Evolutionary conservation across 192 early-diverging fungal genomes (phyloP).

Genomic region (Gigaspora rosea): DNA sequence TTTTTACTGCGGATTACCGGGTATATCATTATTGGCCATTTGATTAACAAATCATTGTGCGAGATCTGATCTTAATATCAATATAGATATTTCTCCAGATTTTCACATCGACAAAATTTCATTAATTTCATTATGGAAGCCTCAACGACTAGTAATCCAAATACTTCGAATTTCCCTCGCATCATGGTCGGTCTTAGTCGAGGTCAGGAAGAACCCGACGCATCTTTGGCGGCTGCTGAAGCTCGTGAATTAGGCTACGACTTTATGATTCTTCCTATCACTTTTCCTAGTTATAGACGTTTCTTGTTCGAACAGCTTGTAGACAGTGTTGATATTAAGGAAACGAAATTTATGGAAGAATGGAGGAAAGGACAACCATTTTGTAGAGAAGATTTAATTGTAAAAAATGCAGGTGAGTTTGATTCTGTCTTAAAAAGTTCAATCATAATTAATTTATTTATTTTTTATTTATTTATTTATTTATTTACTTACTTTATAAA

Average conservation of each 20-base stretch:
- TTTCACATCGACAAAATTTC: no score
- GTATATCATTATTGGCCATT: no score
- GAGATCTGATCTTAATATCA: no score
- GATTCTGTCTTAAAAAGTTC: neutral
- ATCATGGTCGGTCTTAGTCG: constrained; percentile 10
- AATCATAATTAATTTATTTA: neutral
- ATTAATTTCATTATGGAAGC: no score
- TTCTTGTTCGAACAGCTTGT: constrained; percentile 34
- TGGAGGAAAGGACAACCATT: constrained; percentile 45
- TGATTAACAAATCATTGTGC: no score
- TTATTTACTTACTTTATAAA: neutral
- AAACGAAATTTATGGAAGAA: constrained; percentile 27
- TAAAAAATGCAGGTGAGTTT: constrained; percentile 40
- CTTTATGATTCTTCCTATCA: constrained; percentile 50
- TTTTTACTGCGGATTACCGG: no score
- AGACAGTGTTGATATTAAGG: neutral
- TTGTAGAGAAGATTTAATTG: constrained; percentile 41
- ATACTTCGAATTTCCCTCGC: neutral
- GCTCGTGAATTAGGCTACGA: constrained; percentile 42
- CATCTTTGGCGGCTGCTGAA: constrained; percentile 13
- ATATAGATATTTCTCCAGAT: no score
- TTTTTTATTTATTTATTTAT: neutral
- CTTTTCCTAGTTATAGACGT: constrained; percentile 39
- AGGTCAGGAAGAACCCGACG: neutral
- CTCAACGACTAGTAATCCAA: neutral